phyloP scores from a whole-genome alignment of 2,329 filamentous ascomycete species.

The Fusarium torulosum region DNA sequence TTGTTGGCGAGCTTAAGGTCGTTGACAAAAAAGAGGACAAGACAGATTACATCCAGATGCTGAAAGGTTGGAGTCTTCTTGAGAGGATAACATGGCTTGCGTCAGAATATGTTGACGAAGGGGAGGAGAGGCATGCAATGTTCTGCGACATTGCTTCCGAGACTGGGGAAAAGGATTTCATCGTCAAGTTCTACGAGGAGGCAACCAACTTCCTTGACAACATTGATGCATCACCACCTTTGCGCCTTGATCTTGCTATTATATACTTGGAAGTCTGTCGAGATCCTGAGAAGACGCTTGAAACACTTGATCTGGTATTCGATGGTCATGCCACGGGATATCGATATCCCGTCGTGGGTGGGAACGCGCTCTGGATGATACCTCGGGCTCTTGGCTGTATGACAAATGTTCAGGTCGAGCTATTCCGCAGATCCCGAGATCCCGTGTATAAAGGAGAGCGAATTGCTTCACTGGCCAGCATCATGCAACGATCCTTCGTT shows the following conservation, averaged over 20 bases:
- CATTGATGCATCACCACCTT: constrained; percentile 43
- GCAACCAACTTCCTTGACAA: constrained; percentile 46
- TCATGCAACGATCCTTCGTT: neutral
- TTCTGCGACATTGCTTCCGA: constrained; percentile 37
- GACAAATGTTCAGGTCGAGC: neutral
- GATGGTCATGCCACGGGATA: constrained; percentile 9
- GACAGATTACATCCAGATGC: neutral
- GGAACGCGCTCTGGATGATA: neutral
- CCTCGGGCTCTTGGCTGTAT: neutral
- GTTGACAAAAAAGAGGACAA: neutral
- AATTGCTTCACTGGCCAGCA: neutral
- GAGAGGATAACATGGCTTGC: constrained; percentile 48
- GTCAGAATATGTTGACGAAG: constrained; percentile 29
- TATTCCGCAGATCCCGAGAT: constrained; percentile 17
- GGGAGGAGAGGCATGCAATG: neutral
- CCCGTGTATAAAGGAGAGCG: neutral
- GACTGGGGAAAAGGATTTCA: constrained; percentile 39
- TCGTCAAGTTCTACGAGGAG: constrained; percentile 44
- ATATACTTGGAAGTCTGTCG: constrained; percentile 34
- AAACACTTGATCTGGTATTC: constrained; percentile 42
- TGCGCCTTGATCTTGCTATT: constrained; percentile 37
- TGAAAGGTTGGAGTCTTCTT: constrained; percentile 46
- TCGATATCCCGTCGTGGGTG: neutral
- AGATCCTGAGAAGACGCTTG: constrained; percentile 28
- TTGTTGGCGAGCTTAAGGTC: constrained; percentile 1